Evolutionary conservation across 164 flowering plant genomes (phyloP).

Genomic region (Protea cynaroides): DNA sequence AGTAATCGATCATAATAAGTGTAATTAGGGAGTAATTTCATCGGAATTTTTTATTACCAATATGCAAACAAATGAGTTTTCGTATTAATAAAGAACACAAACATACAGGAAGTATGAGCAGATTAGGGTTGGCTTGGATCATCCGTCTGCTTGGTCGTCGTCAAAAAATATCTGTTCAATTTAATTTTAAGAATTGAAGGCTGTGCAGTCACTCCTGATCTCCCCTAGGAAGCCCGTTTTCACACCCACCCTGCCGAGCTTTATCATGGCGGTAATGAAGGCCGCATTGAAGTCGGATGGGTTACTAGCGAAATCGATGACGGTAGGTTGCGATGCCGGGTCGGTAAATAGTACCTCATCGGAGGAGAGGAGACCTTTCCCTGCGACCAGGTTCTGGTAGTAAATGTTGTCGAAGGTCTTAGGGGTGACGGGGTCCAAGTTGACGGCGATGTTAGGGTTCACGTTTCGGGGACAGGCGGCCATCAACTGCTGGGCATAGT

Average conservation of each 20-base stretch:
- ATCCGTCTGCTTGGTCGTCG: too few relatives aligned
- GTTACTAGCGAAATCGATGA: conserved; percentile 40
- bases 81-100: too few relatives aligned
- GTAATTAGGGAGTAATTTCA: too few relatives aligned
- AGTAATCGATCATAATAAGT: too few relatives aligned
- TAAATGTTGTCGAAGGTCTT: conserved; percentile 56
- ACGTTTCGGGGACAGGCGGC: conserved; percentile 40
- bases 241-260: conserved; percentile 61
- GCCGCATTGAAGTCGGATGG: conserved; percentile 33
- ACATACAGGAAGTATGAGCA: too few relatives aligned
- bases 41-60: too few relatives aligned
- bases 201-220: conserved; percentile 49
- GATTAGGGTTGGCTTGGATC: too few relatives aligned
- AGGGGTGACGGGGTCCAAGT: conserved; percentile 64
- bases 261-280: conserved; percentile 49
- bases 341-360: conserved; percentile 57
- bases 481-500: conserved; percentile 57
- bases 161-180: too few relatives aligned
- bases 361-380: conserved; percentile 66
- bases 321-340: conserved; percentile 34
- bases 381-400: conserved; percentile 46
- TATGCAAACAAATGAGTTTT: too few relatives aligned
- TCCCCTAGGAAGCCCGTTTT: conserved; percentile 53
- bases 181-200: conserved; percentile 34
- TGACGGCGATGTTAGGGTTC: conserved; percentile 46